Percentiles rank a stretch among this genome's conserved stretches.
phyloP scores from a whole-genome alignment of 768 basidiomycete species.

The Hemileccinum impolitum region DNA sequence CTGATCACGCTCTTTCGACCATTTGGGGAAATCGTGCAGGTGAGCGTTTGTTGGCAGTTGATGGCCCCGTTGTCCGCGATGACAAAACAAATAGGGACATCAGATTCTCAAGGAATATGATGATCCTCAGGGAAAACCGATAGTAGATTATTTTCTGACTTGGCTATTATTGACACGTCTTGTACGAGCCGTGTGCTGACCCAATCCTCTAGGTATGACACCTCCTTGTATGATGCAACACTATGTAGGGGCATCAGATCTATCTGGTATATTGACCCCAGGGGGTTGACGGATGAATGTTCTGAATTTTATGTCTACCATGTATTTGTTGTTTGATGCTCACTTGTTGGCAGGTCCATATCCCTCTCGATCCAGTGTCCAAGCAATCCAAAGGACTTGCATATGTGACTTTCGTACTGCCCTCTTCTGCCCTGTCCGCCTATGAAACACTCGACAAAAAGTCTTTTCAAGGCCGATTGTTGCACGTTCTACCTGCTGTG shows the following conservation, averaged over 20 bases:
- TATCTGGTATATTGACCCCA: conserved; percentile 40
- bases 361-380: conserved; percentile 47
- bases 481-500: conserved; percentile 87
- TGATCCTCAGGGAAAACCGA: conserved; percentile 47
- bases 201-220: conserved; percentile 11
- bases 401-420: conserved; percentile 49
- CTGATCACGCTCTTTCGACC: conserved; percentile 58
- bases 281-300: conserved; percentile 35
- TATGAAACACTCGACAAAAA: conserved; percentile 76
- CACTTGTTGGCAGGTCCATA: conserved; percentile 44
- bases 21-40: conserved; percentile 77
- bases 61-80: conserved; percentile 27
- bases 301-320: conserved; percentile 1
- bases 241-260: conserved; percentile 54
- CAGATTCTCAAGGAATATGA: conserved; percentile 38
- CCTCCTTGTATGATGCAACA: not conserved
- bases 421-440: conserved; percentile 58
- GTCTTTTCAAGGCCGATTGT: conserved; percentile 85
- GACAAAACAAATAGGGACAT: conserved; percentile 33
- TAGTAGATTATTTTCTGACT: conserved; percentile 44
- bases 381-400: conserved; percentile 58
- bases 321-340: not conserved
- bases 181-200: conserved; percentile 2
- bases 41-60: conserved; percentile 34
- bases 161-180: not conserved